These are phyloP conservation scores for Elongisporangium prolatum DNA, from an alignment of 352 stramenopile genomes.

Conservation along the genomic window DNA sequence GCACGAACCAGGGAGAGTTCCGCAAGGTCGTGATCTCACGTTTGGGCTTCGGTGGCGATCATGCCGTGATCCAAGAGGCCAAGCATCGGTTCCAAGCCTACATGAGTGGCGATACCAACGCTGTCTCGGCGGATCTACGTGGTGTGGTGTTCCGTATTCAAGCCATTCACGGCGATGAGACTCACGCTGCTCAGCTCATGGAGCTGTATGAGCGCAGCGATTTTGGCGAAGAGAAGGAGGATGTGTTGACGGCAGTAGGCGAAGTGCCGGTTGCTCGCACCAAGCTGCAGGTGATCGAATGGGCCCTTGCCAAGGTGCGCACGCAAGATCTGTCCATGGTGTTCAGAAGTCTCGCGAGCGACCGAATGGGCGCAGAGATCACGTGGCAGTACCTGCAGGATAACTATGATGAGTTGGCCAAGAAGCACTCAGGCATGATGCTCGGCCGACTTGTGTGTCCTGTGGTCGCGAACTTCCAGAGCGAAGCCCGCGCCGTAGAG, in stretches of 20 bases:
- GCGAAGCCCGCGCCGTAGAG: slow-evolving; percentile 37
- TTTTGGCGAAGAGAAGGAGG: slow-evolving; percentile 59
- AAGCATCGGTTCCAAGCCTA: slow-evolving; percentile 53
- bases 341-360: slow-evolving; percentile 49
- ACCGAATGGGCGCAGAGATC: slow-evolving; percentile 37
- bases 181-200: slow-evolving; percentile 51
- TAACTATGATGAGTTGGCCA: slow-evolving; percentile 50
- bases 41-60: slow-evolving; percentile 43
- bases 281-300: slow-evolving; percentile 72
- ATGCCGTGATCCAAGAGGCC: slow-evolving; percentile 44
- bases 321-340: slow-evolving; percentile 56
- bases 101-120: slow-evolving; percentile 30
- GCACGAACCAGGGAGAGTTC: slow-evolving; percentile 54
- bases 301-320: slow-evolving; percentile 57
- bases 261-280: slow-evolving; percentile 26
- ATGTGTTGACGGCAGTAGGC: slow-evolving; percentile 56
- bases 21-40: slow-evolving; percentile 52
- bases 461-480: slow-evolving; percentile 41
- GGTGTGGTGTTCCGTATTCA: slow-evolving; percentile 53
- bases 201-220: slow-evolving; percentile 58
- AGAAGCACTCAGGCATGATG: slow-evolving; percentile 56
- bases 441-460: slow-evolving; percentile 37
- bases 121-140: slow-evolving; percentile 54
- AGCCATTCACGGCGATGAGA: slow-evolving; percentile 25
- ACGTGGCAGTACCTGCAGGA: slow-evolving; percentile 67